phyloP scores from a whole-genome alignment of 1,284 basidiomycete species.

The Puccinia polysora region DNA sequence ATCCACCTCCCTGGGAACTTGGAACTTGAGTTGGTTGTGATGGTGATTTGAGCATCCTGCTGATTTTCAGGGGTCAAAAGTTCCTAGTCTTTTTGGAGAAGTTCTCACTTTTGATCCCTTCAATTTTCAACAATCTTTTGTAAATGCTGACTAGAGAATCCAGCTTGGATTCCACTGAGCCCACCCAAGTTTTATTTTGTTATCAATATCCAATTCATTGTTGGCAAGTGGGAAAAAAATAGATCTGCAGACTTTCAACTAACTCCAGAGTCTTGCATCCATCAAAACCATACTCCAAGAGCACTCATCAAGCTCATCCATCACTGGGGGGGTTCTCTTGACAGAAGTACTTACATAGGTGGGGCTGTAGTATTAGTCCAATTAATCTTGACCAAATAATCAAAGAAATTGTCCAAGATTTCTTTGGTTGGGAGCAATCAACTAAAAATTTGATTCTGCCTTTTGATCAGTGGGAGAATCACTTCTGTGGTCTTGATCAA shows the following conservation, averaged over 20 bases:
- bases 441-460: conserved; percentile 48
- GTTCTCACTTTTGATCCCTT: conserved; percentile 23
- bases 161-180: no score
- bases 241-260: not conserved
- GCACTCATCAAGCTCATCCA: no score
- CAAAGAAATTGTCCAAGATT: conserved; percentile 38
- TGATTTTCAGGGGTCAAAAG: no score
- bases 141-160: conserved; percentile 27
- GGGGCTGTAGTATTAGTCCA: not conserved
- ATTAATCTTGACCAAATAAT: conserved; percentile 26
- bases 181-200: no score
- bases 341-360: not conserved
- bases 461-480: conserved; percentile 82
- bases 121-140: conserved; percentile 38
- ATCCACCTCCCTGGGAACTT: no score
- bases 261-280: no score
- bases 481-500: conserved; percentile 83
- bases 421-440: conserved; percentile 19
- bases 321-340: not conserved
- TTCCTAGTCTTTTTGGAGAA: no score
- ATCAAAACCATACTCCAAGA: no score
- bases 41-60: no score
- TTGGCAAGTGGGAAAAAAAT: not conserved
- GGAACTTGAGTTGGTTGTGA: no score
- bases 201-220: not conserved